Evolutionary conservation across 139 green algal species (phyloP), one percentile per base, ranked within the genome.

Genomic region (Chlorokybus atmophyticus): DNA sequence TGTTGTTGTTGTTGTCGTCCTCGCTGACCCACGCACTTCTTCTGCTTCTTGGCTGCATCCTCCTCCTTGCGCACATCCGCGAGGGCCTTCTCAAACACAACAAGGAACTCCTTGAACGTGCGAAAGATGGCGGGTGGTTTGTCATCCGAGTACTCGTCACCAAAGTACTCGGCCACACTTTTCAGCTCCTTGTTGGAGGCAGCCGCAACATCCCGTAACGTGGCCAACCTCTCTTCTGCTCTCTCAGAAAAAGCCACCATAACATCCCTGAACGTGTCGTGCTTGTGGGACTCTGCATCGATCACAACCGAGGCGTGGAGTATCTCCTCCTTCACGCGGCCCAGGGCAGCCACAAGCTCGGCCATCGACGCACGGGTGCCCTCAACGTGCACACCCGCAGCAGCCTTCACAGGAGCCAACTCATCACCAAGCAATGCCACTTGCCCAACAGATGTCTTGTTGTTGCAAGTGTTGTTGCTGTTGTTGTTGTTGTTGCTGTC

Each of bases 61-160:
- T 44, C 7, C 40, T 63, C 72, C 64, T 75, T 65, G n/a, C n/a
- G n/a, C 31, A 84, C 66, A 38, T 82, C 57, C 1, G n/a, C 25
- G 26, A 73, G 32, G 8, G 60, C 59, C 40, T 75, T 75, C n/a
- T 80, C 68, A 39, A 82, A 77, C 23, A 81, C 61, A 41, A 47
- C 7, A 40, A 82, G 59, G 61, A 85, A 85, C 63, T 83, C 74
- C 17, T 56, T 52, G 8, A 85, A 66, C 27, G 67, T 58, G 27
- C 65, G 56, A 44, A 85, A 59, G 3, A 80, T 50, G 24, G 52
- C 35, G 25, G 26, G 29, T n/a, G 74, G 65, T 41, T 85, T 79
- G 4, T 59, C 55, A 0, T 40, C 26, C 1, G 65, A 57, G 31
- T 57, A 80, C 2, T 65, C 55, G 57, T 85, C 79, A 17, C 79